Evolutionary conservation across 2,329 filamentous ascomycete genomes (phyloP).

Genomic region (Beauveria bassiana): DNA sequence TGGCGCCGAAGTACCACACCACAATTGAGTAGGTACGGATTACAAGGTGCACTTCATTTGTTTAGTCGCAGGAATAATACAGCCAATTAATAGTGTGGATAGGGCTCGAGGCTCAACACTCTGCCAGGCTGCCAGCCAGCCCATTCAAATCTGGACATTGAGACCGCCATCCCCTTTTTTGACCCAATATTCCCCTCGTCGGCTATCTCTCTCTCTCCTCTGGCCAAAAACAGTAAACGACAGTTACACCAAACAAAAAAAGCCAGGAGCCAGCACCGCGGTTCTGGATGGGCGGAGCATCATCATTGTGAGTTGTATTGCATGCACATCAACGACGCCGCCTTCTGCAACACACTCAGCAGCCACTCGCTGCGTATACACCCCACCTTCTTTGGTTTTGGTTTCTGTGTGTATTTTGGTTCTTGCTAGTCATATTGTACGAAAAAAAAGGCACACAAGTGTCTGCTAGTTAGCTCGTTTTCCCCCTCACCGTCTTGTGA

Average conservation of each 20-base stretch:
- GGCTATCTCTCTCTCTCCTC: not conserved
- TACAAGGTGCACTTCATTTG: too few species aligned
- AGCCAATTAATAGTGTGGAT: not conserved
- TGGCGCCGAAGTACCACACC: too few species aligned
- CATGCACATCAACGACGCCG: not conserved
- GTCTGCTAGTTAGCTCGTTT: not conserved
- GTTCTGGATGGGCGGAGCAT: not conserved
- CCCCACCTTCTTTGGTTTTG: not conserved
- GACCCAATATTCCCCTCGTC: not conserved
- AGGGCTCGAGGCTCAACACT: not conserved
- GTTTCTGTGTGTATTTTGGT: too few species aligned
- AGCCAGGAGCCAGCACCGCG: not conserved
- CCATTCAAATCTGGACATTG: slow-evolving; percentile 1
- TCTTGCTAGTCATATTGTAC: not conserved
- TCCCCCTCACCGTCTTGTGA: not conserved
- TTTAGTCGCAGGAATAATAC: not conserved
- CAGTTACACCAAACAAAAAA: not conserved
- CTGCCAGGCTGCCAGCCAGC: not conserved
- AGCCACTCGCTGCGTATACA: not conserved
- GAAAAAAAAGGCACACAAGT: not conserved
- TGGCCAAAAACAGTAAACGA: not conserved
- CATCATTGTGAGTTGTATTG: not conserved
- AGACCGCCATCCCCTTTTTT: not conserved
- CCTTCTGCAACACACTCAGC: not conserved
- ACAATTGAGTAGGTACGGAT: too few species aligned